A percentile compares a stretch with the other conserved stretches of the same genome.
Evolutionary conservation across 495 filamentous ascomycete genomes (phyloP).

Genomic region (Penicillium crystallinum): DNA sequence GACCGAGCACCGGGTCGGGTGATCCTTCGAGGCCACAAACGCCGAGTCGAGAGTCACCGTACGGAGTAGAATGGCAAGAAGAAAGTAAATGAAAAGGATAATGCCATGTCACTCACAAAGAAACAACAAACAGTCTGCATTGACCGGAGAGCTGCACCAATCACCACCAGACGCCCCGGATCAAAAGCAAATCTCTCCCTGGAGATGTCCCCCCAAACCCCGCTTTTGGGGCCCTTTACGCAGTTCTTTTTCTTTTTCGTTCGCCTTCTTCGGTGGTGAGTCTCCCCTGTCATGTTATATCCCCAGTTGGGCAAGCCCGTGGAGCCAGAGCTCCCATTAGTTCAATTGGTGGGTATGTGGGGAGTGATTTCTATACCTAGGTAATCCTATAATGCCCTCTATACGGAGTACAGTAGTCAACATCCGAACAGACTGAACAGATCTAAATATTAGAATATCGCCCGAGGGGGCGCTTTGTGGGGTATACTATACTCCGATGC

Average conservation of each 20-base stretch:
- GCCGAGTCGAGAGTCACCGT: neutral
- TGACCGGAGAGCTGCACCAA: neutral
- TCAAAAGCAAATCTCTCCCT: neutral
- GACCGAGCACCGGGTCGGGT: slow-evolving; percentile 1
- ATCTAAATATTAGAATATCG: too few relatives aligned
- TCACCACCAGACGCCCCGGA: neutral
- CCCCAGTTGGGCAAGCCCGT: neutral
- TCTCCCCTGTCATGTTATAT: neutral
- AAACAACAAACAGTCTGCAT: neutral
- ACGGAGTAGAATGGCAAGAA: neutral
- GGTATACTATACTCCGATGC: neutral
- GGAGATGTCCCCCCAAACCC: neutral
- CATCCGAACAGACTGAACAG: too few relatives aligned
- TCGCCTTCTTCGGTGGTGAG: too few relatives aligned
- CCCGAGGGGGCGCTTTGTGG: neutral
- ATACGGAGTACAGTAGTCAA: too few relatives aligned
- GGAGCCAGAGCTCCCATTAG: neutral
- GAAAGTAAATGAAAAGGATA: neutral
- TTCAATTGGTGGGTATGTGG: neutral
- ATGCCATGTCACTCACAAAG: neutral
- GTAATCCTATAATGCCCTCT: too few relatives aligned
- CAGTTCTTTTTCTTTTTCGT: neutral
- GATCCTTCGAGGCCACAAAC: neutral
- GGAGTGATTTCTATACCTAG: too few relatives aligned
- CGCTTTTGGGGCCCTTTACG: neutral